Conservation (phyloP, 2,329 filamentous ascomycete genomes). For the Claviceps purpurea region DNA sequence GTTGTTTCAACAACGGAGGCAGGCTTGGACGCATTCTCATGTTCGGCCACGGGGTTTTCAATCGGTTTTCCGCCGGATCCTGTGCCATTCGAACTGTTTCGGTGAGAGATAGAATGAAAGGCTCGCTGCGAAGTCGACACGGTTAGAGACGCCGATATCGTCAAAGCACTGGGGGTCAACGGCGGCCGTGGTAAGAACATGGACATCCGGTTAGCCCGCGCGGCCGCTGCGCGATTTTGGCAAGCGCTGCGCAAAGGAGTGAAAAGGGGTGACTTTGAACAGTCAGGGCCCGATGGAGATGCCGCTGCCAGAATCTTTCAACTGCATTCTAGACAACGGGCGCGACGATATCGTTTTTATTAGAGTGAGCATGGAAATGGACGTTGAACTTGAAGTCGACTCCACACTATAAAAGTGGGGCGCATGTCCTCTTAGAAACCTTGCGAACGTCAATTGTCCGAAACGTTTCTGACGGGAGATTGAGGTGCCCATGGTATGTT, state of each 20-base stretch:
- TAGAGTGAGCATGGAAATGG: too few relatives aligned
- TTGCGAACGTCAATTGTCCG: too few relatives aligned
- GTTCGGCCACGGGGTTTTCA: constrained; percentile 13
- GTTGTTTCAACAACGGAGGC: constrained; percentile 15
- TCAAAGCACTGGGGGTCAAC: constrained; percentile 14
- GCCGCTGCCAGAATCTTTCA: neutral
- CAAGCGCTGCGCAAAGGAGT: neutral
- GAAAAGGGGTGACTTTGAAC: neutral
- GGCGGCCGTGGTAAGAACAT: constrained; percentile 17
- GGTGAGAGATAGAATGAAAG: constrained; percentile 12
- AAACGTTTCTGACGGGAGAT: too few relatives aligned
- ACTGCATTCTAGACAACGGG: neutral
- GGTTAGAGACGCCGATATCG: constrained; percentile 12
- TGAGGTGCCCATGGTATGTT: too few relatives aligned
- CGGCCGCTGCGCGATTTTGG: neutral
- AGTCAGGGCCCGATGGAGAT: neutral
- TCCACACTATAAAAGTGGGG: too few relatives aligned
- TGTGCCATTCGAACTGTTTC: constrained; percentile 8
- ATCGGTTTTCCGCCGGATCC: constrained; percentile 15
- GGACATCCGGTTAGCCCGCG: constrained; percentile 16
- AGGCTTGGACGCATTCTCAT: constrained; percentile 16
- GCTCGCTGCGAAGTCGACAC: constrained; percentile 7
- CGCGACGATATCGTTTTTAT: neutral
- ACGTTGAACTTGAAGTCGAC: too few relatives aligned
- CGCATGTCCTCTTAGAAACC: too few relatives aligned